Evolutionary conservation across 2,329 filamentous ascomycete species (phyloP).

Genomic region (Whalleya microplaca): DNA sequence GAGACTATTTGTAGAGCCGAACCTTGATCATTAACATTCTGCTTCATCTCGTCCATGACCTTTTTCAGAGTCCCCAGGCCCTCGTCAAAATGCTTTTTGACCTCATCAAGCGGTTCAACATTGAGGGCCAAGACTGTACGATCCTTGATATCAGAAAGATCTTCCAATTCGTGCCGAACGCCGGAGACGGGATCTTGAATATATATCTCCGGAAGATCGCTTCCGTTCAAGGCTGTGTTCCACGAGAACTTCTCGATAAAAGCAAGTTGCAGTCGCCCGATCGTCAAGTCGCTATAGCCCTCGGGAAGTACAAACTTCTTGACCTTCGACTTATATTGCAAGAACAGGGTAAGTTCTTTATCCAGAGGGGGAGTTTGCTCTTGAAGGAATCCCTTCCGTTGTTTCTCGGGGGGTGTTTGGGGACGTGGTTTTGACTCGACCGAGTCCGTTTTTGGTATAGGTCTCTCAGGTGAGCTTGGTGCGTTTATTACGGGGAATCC

Average conservation of each 20-base stretch:
- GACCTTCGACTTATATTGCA: conserved; percentile 96
- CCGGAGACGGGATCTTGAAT: conserved; percentile 96
- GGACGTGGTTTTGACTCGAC: conserved; percentile 32
- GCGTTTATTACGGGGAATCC: conserved; percentile 43
- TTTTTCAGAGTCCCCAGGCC: conserved; percentile 79
- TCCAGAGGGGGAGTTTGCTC: conserved; percentile 72
- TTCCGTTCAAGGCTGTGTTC: conserved; percentile 94
- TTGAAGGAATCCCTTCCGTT: conserved; percentile 57
- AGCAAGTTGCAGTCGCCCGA: conserved; percentile 86
- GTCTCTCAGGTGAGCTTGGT: conserved; percentile 36
- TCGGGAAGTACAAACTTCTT: conserved; percentile 93
- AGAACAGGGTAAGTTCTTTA: conserved; percentile 89
- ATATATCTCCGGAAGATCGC: conserved; percentile 94
- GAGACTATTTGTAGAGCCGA: conserved; percentile 83
- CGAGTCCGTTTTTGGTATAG: conserved; percentile 23
- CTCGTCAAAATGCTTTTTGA: conserved; percentile 95
- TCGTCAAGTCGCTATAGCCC: conserved; percentile 80
- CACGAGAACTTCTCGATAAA: conserved; percentile 99
- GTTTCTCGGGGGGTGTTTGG: conserved; percentile 49
- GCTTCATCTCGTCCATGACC: conserved; percentile 84
- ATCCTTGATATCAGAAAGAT: conserved; percentile 91
- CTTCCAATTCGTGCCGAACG: conserved; percentile 94
- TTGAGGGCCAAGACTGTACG: conserved; percentile 94
- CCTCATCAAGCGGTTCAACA: conserved; percentile 89
- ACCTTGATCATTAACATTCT: conserved; percentile 81